Conservation (phyloP, 179 eudicot species). For the Vitellaria paradoxa region DNA sequence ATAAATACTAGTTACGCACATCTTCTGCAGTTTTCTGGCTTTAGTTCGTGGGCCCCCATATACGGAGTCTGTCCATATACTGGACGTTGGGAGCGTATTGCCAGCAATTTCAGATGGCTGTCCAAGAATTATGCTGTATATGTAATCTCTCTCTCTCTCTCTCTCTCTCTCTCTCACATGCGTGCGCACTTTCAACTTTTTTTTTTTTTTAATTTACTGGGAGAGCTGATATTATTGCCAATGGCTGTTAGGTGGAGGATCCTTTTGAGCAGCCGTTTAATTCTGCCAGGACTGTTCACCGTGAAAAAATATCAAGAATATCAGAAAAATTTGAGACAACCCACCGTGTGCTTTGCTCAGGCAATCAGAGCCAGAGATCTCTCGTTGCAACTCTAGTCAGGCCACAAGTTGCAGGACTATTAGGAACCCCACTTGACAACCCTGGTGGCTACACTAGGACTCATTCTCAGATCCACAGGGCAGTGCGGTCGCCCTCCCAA, state of each 20-base stretch:
- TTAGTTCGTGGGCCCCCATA: constrained; percentile 46
- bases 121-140: constrained; percentile 71
- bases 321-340: constrained; percentile 52
- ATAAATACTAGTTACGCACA: not conserved
- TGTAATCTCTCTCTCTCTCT: constrained; percentile 49
- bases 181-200: too few species aligned
- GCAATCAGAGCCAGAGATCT: constrained; percentile 34
- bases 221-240: constrained; percentile 10
- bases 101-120: constrained; percentile 69
- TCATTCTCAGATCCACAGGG: constrained; percentile 23
- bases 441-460: constrained; percentile 18
- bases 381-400: constrained; percentile 44
- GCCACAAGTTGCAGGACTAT: constrained; percentile 33
- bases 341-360: constrained; percentile 31
- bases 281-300: constrained; percentile 73
- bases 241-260: constrained; percentile 68
- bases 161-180: constrained; percentile 15
- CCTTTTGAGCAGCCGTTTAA: constrained; percentile 92
- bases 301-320: constrained; percentile 44
- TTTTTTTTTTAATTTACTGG: not conserved
- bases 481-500: constrained; percentile 21
- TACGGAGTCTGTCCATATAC: constrained; percentile 67
- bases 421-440: constrained; percentile 29
- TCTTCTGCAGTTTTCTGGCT: constrained; percentile 56
- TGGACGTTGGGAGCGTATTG: constrained; percentile 70